Evolutionary conservation across 805 yeast species (phyloP).

Genomic region (Metschnikowia baotianmanensis): DNA sequence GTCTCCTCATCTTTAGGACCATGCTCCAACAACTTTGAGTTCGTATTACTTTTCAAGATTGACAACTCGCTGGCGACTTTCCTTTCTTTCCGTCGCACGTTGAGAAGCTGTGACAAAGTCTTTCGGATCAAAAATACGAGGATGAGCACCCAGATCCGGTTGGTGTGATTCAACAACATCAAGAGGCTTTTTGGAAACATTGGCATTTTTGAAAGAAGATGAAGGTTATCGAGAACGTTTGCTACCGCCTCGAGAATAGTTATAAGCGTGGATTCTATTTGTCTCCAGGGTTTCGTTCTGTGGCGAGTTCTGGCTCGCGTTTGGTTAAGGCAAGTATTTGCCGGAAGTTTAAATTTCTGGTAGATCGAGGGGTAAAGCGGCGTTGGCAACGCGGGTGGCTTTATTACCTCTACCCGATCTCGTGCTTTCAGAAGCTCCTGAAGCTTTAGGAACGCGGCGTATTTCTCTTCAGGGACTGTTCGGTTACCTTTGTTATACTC

Average conservation of each 20-base stretch:
- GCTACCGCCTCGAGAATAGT: slow-evolving; percentile 36
- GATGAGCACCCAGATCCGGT: slow-evolving; percentile 42
- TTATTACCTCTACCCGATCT: background rate
- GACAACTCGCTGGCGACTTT: slow-evolving; percentile 38
- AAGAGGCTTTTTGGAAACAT: slow-evolving; percentile 38
- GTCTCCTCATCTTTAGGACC: slow-evolving; percentile 22
- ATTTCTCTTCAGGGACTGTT: slow-evolving; percentile 37
- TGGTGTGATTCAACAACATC: slow-evolving; percentile 38
- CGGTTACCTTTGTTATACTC: slow-evolving; percentile 39
- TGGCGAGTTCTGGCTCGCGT: background rate
- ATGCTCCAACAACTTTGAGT: slow-evolving; percentile 22
- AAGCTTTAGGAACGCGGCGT: slow-evolving; percentile 29
- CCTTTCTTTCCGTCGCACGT: slow-evolving; percentile 36
- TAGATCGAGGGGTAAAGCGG: slow-evolving; percentile 36
- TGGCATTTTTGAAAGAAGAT: slow-evolving; percentile 41
- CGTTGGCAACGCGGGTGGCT: slow-evolving; percentile 25
- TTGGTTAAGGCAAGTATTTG: background rate
- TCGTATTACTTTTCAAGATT: slow-evolving; percentile 26
- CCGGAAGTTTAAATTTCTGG: slow-evolving; percentile 28
- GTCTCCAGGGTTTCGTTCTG: slow-evolving; percentile 20
- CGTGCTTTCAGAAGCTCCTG: slow-evolving; percentile 18
- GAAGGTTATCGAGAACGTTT: slow-evolving; percentile 40
- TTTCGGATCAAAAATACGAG: slow-evolving; percentile 40
- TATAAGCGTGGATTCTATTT: slow-evolving; percentile 29
- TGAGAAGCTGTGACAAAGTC: slow-evolving; percentile 40